Conservation (phyloP, 768 basidiomycete genomes). For the Naganishia kalamii region DNA sequence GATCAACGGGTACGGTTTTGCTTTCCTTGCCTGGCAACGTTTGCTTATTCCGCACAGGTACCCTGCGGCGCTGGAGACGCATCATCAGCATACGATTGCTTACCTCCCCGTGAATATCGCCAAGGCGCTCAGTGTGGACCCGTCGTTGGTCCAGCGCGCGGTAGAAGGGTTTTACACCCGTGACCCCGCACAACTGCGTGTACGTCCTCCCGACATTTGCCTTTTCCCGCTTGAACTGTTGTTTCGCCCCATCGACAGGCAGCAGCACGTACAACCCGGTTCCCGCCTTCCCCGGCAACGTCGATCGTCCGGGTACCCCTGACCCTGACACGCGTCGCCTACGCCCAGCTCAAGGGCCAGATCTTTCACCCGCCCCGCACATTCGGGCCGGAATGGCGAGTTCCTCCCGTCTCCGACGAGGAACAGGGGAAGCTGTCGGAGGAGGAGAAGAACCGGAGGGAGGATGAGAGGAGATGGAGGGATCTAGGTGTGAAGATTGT, state of each 20-base stretch:
- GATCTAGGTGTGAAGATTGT: constrained; percentile 95
- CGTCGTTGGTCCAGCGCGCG: constrained; percentile 72
- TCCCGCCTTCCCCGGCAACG: background rate
- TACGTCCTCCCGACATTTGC: constrained; percentile 48
- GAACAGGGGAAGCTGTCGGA: constrained; percentile 1
- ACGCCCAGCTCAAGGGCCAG: constrained; percentile 86
- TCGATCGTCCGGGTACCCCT: constrained; percentile 56
- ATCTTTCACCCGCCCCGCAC: constrained; percentile 84
- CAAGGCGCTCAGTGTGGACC: constrained; percentile 59
- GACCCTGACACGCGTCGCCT: constrained; percentile 79
- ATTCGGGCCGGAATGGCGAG: constrained; percentile 58
- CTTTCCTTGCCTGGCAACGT: background rate
- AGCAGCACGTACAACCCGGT: background rate
- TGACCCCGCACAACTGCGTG: constrained; percentile 80
- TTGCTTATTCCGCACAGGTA: constrained; percentile 52
- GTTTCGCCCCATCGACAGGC: background rate
- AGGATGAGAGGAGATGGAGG: constrained; percentile 66
- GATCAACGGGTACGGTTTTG: constrained; percentile 48
- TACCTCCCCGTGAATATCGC: constrained; percentile 76
- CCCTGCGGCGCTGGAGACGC: constrained; percentile 61
- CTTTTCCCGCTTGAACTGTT: background rate
- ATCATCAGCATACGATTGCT: constrained; percentile 65
- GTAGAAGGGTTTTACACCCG: constrained; percentile 91
- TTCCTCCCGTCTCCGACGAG: constrained; percentile 7
- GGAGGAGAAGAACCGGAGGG: constrained; percentile 53